These are phyloP conservation scores for Mucor sp. DNA, from an alignment of 371 early-diverging fungal genomes.

Conservation along the genomic window DNA sequence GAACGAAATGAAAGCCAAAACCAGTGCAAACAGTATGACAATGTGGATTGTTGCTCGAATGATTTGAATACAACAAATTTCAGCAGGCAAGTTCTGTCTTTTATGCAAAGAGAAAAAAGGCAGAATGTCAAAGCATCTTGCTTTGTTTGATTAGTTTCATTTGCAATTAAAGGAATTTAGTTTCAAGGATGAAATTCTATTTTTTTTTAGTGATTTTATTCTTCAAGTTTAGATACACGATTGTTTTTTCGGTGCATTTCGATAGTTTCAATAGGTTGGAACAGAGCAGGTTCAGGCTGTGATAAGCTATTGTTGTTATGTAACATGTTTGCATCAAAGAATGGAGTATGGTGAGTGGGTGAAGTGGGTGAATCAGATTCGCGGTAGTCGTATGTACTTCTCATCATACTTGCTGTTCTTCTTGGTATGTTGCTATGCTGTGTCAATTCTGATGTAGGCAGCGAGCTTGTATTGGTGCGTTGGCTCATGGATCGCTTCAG, in stretches of 20 bases:
- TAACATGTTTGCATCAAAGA: conserved; percentile 20
- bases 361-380: conserved; percentile 44
- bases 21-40: no score
- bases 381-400: conserved; percentile 28
- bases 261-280: conserved; percentile 21
- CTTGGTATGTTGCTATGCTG: conserved; percentile 42
- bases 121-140: neutral
- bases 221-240: conserved; percentile 33
- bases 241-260: conserved; percentile 33
- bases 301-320: conserved; percentile 6
- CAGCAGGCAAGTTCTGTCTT: neutral
- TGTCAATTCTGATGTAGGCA: conserved; percentile 22
- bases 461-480: conserved; percentile 10
- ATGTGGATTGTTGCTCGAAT: no score
- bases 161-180: neutral
- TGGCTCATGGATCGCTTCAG: conserved; percentile 17
- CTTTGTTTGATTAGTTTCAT: neutral
- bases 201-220: conserved; percentile 1
- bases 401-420: conserved; percentile 48
- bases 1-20: no score
- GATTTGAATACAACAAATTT: no score
- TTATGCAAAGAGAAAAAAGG: neutral
- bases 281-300: conserved; percentile 13
- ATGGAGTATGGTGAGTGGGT: conserved; percentile 40
- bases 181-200: neutral